Base-by-base conservation (phyloP, 176 grass and related monocot genomes). In the Eragrostis curvula region DNA sequence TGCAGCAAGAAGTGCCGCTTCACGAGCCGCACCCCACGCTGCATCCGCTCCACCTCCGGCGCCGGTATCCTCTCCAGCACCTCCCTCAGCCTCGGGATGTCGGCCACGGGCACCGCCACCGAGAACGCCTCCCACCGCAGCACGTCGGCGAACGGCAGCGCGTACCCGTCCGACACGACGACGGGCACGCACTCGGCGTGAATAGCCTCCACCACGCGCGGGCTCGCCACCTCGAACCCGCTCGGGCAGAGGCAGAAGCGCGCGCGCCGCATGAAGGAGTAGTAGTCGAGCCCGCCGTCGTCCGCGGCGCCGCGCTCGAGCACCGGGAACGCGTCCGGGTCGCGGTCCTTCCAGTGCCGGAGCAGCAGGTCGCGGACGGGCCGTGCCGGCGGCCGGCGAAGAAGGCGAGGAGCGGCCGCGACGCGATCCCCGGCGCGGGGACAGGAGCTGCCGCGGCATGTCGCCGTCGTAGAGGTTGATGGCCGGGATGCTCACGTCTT, bases 181-280 rank as follows among this genome's bases (percentile, higher is more conserved):
- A 94, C 89, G 1, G 91, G 94, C 9, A 94, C 82, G 67, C 94
- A 97, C 24, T 86, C 94, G 9, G 87, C 89, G 42, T 85, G 92
- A 83, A 97, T 86, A 32, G 94, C 85, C 82, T 97, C 94, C 42
- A 93, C 94, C 45, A 97, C 75, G 16, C 91, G 68, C 52, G 89
- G 87, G 81, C 91, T 97, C 59, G 94, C 91, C 63, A 97, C 94
- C 89, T 94, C 86, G 53, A 71, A 74, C 62, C 91, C 85, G 70
- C 94, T 97, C 6, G 91, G 94, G 87, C 91, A 97, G 44, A 94
- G 79, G 75, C 94, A 97, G 84, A 97, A 94, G 17, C 91, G 87
- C 27, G 91, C 84, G 0, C 71, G 60, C 57, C 85, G 79, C 89
- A 94, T 88, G 83, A 58, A 90, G 0, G 53, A 44, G 85, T 84